phyloP scores from a whole-genome alignment of 192 early-diverging fungal genomes.

The Coemansia nantahalensis region DNA sequence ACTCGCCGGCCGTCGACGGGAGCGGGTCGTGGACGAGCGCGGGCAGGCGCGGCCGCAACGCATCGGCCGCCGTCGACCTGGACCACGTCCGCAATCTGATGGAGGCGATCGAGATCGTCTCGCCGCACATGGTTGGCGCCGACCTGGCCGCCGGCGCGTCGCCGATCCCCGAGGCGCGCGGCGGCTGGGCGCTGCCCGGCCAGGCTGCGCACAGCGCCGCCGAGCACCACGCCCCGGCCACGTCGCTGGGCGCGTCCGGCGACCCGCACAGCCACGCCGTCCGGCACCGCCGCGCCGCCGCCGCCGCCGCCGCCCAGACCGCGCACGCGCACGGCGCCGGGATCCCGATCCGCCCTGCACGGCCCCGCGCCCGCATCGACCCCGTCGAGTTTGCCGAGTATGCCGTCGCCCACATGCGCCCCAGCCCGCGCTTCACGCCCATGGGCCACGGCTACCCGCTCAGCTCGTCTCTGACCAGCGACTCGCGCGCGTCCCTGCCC shows the following conservation, averaged over 20 bases:
- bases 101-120: conserved; percentile 40
- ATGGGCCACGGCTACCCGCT: conserved; percentile 32
- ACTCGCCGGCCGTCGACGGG: conserved; percentile 29
- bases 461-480: conserved; percentile 19
- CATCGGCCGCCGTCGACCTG: conserved; percentile 13
- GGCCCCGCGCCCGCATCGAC: background rate
- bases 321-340: background rate
- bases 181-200: conserved; percentile 37
- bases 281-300: conserved; percentile 21
- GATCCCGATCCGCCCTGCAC: background rate
- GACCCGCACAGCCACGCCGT: conserved; percentile 22
- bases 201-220: conserved; percentile 20
- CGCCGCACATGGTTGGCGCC: conserved; percentile 35
- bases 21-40: conserved; percentile 3
- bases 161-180: conserved; percentile 31
- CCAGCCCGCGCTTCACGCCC: conserved; percentile 36
- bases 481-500: conserved; percentile 29
- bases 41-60: background rate
- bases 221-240: conserved; percentile 15
- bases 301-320: conserved; percentile 4
- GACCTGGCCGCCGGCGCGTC: conserved; percentile 24
- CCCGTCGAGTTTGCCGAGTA: conserved; percentile 38
- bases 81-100: conserved; percentile 41
- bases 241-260: conserved; percentile 13
- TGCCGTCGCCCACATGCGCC: conserved; percentile 36